Conservation (phyloP, 257 asterid species). For the Anisodus acutangulus region DNA sequence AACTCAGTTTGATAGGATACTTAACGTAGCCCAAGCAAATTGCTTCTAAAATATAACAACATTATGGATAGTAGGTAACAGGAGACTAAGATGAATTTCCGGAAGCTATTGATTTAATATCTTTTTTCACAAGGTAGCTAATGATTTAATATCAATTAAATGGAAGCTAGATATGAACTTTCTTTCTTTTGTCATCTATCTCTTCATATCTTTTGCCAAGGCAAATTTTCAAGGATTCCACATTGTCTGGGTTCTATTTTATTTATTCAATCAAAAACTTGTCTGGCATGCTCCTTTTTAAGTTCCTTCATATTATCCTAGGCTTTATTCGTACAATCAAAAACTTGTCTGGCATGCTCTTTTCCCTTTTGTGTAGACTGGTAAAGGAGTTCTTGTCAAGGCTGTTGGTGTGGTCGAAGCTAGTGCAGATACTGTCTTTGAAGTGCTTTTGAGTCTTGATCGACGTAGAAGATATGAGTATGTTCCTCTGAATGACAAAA, state of each 20-base stretch:
- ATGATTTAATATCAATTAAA: background rate
- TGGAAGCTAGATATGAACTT: background rate
- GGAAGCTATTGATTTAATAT: background rate
- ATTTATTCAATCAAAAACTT: background rate
- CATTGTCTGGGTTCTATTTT: conserved; percentile 14
- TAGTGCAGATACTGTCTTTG: conserved; percentile 89
- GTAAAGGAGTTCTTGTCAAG: conserved; percentile 84
- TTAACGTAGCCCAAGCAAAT: background rate
- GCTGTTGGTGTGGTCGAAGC: conserved; percentile 96
- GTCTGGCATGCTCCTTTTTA: background rate
- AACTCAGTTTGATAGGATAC: background rate
- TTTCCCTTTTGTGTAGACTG: conserved; percentile 51
- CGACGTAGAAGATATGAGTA: conserved; percentile 88
- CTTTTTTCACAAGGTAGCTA: background rate
- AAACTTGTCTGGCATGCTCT: conserved; percentile 2
- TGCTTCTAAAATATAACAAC: conserved; percentile 1
- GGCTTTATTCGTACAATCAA: conserved; percentile 17
- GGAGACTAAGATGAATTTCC: conserved; percentile 20
- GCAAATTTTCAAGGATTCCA: conserved; percentile 13
- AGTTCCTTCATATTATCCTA: conserved; percentile 1
- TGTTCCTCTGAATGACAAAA: conserved; percentile 43
- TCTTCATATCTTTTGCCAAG: background rate
- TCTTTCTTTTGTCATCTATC: background rate
- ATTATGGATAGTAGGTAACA: background rate
- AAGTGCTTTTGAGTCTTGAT: conserved; percentile 72